Percentiles rank a stretch among this genome's conserved stretches.
These are phyloP conservation scores for Acidiella bohemica DNA, from an alignment of 495 filamentous ascomycete species.

Conservation along the genomic window DNA sequence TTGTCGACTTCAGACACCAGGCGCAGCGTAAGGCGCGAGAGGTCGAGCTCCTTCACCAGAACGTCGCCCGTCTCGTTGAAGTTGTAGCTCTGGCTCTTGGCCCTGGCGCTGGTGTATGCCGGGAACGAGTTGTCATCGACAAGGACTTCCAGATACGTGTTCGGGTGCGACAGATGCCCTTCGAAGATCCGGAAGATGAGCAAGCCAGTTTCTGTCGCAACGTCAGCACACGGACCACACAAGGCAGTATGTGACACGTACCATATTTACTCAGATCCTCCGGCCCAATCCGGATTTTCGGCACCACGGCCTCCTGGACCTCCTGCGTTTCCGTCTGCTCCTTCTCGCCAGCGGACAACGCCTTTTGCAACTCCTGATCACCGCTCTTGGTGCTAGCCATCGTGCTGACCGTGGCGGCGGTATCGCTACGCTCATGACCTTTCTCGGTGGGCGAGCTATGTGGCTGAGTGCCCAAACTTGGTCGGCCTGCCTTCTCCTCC, in stretches of 20 bases:
- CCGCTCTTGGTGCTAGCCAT: slow-evolving; percentile 7
- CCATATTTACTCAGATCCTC: slow-evolving; percentile 71
- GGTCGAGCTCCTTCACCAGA: slow-evolving; percentile 89
- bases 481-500: slow-evolving; percentile 23
- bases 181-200: slow-evolving; percentile 91
- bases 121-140: slow-evolving; percentile 95
- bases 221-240: background rate
- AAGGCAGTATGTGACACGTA: slow-evolving; percentile 25
- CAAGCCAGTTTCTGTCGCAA: slow-evolving; percentile 60
- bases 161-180: slow-evolving; percentile 59
- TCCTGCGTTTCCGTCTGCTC: slow-evolving; percentile 40
- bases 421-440: slow-evolving; percentile 2
- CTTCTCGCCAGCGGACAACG: slow-evolving; percentile 36
- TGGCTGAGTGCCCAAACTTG: slow-evolving; percentile 3
- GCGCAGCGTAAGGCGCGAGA: slow-evolving; percentile 81
- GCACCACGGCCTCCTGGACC: slow-evolving; percentile 39
- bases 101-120: slow-evolving; percentile 65
- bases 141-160: slow-evolving; percentile 71
- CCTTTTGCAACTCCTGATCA: slow-evolving; percentile 28
- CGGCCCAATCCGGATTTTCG: slow-evolving; percentile 62
- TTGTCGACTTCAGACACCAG: slow-evolving; percentile 61
- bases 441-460: background rate
- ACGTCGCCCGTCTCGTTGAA: slow-evolving; percentile 90
- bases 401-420: slow-evolving; percentile 13
- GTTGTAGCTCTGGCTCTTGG: slow-evolving; percentile 47